Conservation (phyloP, 352 stramenopile genomes). For the Phytophthora colocasiae region DNA sequence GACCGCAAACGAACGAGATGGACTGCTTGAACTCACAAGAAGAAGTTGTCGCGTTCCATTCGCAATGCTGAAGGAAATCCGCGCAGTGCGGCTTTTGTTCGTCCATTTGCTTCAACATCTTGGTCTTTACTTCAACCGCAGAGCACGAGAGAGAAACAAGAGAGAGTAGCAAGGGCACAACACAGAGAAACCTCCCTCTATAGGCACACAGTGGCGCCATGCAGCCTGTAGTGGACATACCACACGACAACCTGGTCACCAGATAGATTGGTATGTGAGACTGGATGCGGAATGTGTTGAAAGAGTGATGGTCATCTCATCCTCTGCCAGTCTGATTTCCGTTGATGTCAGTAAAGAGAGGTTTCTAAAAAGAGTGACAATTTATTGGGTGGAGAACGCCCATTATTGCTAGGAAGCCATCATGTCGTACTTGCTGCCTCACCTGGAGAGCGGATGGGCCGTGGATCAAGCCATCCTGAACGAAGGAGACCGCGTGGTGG, state of each 20-base stretch:
- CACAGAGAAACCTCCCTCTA: background rate
- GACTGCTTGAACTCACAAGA: slow-evolving; percentile 62
- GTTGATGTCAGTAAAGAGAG: background rate
- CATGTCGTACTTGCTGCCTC: slow-evolving; percentile 98
- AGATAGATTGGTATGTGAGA: slow-evolving; percentile 26
- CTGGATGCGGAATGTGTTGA: background rate
- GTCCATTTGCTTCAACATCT: slow-evolving; percentile 10
- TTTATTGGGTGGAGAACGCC: slow-evolving; percentile 2
- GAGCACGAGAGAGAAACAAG: slow-evolving; percentile 4
- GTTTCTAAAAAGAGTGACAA: slow-evolving; percentile 20
- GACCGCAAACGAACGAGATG: slow-evolving; percentile 52
- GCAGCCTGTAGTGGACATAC: background rate
- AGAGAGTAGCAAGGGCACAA: slow-evolving; percentile 4
- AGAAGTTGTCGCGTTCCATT: slow-evolving; percentile 54
- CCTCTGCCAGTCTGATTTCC: slow-evolving; percentile 19
- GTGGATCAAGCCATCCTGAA: slow-evolving; percentile 99
- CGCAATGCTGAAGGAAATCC: slow-evolving; percentile 51
- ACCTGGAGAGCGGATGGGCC: slow-evolving; percentile 97
- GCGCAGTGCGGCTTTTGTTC: slow-evolving; percentile 46
- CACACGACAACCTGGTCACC: background rate
- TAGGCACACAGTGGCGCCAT: slow-evolving; percentile 10
- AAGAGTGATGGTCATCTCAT: slow-evolving; percentile 35
- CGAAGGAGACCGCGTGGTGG: slow-evolving; percentile 97
- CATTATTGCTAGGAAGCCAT: slow-evolving; percentile 3
- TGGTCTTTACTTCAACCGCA: slow-evolving; percentile 5